Percentiles rank a stretch among this genome's conserved stretches.
Evolutionary conservation across 495 filamentous ascomycete genomes (phyloP).

Genomic region (Lasiosphaeriaceae sp.): DNA sequence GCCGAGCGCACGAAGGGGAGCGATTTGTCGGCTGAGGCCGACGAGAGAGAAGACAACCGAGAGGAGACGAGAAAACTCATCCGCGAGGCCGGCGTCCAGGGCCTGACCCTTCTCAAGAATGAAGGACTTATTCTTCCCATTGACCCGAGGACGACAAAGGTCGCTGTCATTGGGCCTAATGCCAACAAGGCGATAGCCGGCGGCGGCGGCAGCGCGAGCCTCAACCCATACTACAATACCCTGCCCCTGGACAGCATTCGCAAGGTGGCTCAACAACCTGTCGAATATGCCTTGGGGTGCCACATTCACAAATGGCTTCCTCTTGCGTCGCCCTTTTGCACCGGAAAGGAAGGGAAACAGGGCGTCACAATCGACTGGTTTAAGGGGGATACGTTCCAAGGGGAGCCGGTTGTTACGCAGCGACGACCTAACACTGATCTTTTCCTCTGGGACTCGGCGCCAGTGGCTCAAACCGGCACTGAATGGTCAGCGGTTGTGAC

Average conservation of each 20-base stretch:
- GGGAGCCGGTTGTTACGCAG: slow-evolving; percentile 50
- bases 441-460: slow-evolving; percentile 66
- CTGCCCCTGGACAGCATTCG: slow-evolving; percentile 55
- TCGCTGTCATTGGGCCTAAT: slow-evolving; percentile 83
- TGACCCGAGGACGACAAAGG: slow-evolving; percentile 51
- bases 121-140: slow-evolving; percentile 65
- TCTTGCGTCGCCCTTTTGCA: slow-evolving; percentile 55
- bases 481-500: slow-evolving; percentile 60
- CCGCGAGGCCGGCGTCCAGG: slow-evolving; percentile 65
- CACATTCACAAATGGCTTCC: slow-evolving; percentile 65
- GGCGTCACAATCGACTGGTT: slow-evolving; percentile 63
- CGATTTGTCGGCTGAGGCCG: slow-evolving; percentile 56
- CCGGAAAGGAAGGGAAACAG: slow-evolving; percentile 49
- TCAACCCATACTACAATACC: slow-evolving; percentile 75
- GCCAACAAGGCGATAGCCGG: slow-evolving; percentile 71
- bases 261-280: slow-evolving; percentile 40
- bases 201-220: slow-evolving; percentile 75
- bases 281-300: slow-evolving; percentile 51
- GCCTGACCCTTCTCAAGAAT: slow-evolving; percentile 78
- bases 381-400: slow-evolving; percentile 58
- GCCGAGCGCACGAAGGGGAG: slow-evolving; percentile 60
- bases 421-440: slow-evolving; percentile 58
- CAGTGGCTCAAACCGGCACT: slow-evolving; percentile 51
- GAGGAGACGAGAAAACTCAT: slow-evolving; percentile 64
- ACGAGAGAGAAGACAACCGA: slow-evolving; percentile 61